Conservation (phyloP, 2,329 filamentous ascomycete species). For the Knufia fluminis region DNA sequence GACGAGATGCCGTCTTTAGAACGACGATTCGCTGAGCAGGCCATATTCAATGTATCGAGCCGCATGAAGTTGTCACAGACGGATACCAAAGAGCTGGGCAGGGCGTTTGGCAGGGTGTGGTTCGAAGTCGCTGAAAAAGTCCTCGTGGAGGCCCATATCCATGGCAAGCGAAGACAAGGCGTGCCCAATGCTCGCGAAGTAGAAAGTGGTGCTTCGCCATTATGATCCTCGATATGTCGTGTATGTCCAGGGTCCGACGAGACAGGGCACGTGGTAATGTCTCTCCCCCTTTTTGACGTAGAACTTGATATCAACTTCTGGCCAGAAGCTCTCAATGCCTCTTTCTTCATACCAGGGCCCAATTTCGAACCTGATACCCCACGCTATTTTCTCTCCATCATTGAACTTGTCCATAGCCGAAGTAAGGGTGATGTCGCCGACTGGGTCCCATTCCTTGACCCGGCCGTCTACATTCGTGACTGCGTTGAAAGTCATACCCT, state of each 20-base stretch:
- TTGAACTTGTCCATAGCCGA: slow-evolving; percentile 21
- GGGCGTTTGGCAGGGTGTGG: no score
- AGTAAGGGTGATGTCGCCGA: slow-evolving; percentile 16
- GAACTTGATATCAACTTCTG: slow-evolving; percentile 43
- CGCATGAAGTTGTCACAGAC: no score
- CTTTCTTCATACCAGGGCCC: slow-evolving; percentile 39
- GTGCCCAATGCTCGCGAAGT: no score
- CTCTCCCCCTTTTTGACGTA: slow-evolving; percentile 40
- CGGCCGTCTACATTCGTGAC: slow-evolving; percentile 39
- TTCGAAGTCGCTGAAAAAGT: no score
- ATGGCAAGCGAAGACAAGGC: no score
- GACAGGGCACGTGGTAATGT: slow-evolving; percentile 44
- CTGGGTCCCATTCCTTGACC: slow-evolving; percentile 34
- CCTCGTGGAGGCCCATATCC: no score
- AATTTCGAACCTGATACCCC: slow-evolving; percentile 38
- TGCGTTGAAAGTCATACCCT: slow-evolving; percentile 28
- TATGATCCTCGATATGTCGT: slow-evolving; percentile 43
- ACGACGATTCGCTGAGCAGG: no score
- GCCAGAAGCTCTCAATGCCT: slow-evolving; percentile 42
- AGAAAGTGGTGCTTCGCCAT: no score
- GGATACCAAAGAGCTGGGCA: no score
- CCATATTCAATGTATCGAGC: no score
- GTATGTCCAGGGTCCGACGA: slow-evolving; percentile 43
- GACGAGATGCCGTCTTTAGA: neutral
- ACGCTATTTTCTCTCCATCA: slow-evolving; percentile 32